These are phyloP conservation scores for Tuber brumale DNA, from an alignment of 495 filamentous ascomycete genomes.

Conservation along the genomic window DNA sequence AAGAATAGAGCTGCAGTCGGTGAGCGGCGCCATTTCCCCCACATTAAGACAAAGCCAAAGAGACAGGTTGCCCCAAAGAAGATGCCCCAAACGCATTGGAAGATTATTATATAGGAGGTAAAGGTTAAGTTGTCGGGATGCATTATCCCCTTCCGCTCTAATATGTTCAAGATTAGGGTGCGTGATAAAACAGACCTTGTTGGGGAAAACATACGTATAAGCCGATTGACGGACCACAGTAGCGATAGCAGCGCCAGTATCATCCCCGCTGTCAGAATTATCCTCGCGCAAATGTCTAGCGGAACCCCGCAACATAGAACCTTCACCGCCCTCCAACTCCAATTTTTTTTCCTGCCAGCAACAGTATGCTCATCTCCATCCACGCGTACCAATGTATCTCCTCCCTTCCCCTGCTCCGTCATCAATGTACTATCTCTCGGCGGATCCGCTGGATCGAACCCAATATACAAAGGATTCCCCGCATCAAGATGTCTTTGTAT, in stretches of 20 bases:
- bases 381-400: neutral
- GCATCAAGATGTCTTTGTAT: slow-evolving; percentile 37
- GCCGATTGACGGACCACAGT: slow-evolving; percentile 16
- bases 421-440: slow-evolving; percentile 5
- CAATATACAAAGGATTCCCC: slow-evolving; percentile 36
- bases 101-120: slow-evolving; percentile 16
- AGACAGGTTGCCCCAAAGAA: slow-evolving; percentile 30
- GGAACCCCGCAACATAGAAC: slow-evolving; percentile 26
- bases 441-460: slow-evolving; percentile 30
- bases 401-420: neutral
- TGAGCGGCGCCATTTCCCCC: slow-evolving; percentile 38
- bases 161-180: neutral
- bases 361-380: neutral
- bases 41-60: slow-evolving; percentile 39
- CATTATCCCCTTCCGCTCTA: neutral
- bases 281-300: slow-evolving; percentile 24
- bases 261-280: slow-evolving; percentile 28
- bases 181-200: neutral
- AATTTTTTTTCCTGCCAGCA: neutral
- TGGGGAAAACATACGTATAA: slow-evolving; percentile 26
- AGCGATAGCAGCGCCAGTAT: slow-evolving; percentile 19
- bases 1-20: slow-evolving; percentile 32
- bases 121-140: neutral
- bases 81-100: slow-evolving; percentile 29
- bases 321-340: slow-evolving; percentile 11